phyloP scores from a whole-genome alignment of 192 early-diverging fungal species.

The Umbelopsis sp. region DNA sequence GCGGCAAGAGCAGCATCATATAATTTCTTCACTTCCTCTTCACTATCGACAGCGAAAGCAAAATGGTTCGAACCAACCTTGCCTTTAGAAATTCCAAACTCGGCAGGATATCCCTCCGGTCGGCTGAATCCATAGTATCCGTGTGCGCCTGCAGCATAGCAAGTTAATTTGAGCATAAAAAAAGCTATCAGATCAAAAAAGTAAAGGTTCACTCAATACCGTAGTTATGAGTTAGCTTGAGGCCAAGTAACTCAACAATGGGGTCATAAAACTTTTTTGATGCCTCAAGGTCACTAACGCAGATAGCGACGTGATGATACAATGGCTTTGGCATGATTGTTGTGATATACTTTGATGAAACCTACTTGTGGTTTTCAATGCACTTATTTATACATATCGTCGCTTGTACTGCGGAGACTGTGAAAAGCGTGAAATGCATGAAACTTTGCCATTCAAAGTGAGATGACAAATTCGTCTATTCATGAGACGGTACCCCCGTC shows the following conservation, averaged over 20 bases:
- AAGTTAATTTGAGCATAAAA: background rate
- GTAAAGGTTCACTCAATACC: background rate
- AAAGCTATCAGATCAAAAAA: too few relatives aligned
- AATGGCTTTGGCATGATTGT: background rate
- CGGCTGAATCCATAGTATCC: background rate
- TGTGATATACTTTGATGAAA: background rate
- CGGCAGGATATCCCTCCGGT: background rate
- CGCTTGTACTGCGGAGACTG: background rate
- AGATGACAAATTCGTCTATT: background rate
- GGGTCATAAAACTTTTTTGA: constrained; percentile 8
- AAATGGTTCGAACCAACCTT: background rate
- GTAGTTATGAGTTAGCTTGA: background rate
- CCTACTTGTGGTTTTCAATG: background rate
- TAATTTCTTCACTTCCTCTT: background rate
- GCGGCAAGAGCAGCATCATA: background rate
- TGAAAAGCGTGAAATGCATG: background rate
- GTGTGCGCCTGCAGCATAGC: background rate
- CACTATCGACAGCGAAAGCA: background rate
- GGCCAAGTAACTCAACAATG: background rate
- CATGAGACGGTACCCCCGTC: background rate
- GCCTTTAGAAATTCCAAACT: background rate
- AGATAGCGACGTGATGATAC: background rate
- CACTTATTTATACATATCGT: background rate
- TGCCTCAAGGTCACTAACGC: background rate
- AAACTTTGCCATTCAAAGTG: too few relatives aligned